Conservation (phyloP, 2,329 filamentous ascomycete species). For the Paecilomyces sp. region DNA sequence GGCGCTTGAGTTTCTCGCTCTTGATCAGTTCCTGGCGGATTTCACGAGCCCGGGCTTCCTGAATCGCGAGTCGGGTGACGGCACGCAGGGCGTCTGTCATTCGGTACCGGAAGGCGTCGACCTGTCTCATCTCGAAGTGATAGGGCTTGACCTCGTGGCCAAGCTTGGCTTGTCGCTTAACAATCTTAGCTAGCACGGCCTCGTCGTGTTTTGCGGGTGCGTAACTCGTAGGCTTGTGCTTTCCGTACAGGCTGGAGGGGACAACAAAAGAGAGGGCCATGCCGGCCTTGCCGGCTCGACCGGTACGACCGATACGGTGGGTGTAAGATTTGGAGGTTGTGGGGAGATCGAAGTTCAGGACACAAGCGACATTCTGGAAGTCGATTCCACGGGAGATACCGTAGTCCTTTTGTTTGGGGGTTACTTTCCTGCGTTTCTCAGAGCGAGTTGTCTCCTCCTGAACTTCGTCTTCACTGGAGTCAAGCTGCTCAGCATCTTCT, state of each 20-base stretch:
- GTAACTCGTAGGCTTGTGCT: conserved; percentile 81
- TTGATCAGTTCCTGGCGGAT: conserved; percentile 84
- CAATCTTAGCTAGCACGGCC: conserved; percentile 71
- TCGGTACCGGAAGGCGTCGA: conserved; percentile 90
- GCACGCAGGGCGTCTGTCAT: conserved; percentile 87
- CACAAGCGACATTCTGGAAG: conserved; percentile 89
- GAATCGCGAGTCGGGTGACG: conserved; percentile 81
- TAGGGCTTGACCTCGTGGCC: conserved; percentile 82
- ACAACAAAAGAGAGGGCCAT: conserved; percentile 96
- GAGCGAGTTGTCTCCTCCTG: conserved; percentile 10
- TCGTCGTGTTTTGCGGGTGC: conserved; percentile 75
- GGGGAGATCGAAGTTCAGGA: conserved; percentile 96
- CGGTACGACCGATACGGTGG: conserved; percentile 93
- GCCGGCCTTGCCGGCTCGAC: conserved; percentile 80
- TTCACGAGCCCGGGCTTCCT: conserved; percentile 83
- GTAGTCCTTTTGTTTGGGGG: conserved; percentile 73
- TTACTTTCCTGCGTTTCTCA: conserved; percentile 59
- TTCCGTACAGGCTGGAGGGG: conserved; percentile 71
- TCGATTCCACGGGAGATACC: conserved; percentile 95
- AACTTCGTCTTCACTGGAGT: background rate
- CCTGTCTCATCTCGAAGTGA: conserved; percentile 87
- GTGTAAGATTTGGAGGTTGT: conserved; percentile 84
- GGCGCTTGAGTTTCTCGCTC: conserved; percentile 85
- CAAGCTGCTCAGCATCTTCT: conserved; percentile 13
- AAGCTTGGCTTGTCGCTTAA: conserved; percentile 67